Evolutionary conservation across 495 filamentous ascomycete genomes (phyloP).

Genomic region (Neurospora sp.): DNA sequence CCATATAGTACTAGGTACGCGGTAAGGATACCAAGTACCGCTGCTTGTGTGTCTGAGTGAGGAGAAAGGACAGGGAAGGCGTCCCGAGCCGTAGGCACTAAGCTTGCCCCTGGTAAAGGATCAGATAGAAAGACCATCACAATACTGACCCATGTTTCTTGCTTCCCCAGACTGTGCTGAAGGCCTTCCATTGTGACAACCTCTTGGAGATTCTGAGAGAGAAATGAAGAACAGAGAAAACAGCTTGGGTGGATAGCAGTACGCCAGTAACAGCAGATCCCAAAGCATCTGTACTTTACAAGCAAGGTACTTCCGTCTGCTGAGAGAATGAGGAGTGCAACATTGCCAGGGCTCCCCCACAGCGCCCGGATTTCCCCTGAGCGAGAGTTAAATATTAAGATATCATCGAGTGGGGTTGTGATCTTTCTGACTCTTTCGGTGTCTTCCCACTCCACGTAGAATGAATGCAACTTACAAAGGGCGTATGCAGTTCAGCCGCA

Average conservation of each 20-base stretch:
- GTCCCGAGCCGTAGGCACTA: neutral
- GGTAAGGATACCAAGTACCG: neutral
- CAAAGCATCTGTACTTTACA: neutral
- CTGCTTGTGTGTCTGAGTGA: neutral
- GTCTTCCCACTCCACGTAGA: neutral
- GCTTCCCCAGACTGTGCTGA: neutral
- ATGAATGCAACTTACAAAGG: neutral
- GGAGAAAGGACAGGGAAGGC: neutral
- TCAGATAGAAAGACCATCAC: neutral
- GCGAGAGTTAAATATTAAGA: neutral
- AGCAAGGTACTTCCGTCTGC: neutral
- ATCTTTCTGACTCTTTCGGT: neutral
- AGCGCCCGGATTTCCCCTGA: neutral
- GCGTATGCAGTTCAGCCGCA: neutral
- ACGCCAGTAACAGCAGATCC: neutral
- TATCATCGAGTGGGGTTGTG: neutral
- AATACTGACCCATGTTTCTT: neutral
- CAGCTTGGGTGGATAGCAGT: neutral
- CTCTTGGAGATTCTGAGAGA: neutral
- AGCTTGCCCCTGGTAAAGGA: neutral
- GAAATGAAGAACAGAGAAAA: neutral
- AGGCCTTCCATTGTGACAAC: neutral
- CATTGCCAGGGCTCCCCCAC: neutral
- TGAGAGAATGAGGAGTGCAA: neutral
- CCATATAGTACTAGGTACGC: neutral